These are phyloP conservation scores for Blastocystis sp. DNA, from an alignment of 352 stramenopile genomes.

Conservation along the genomic window DNA sequence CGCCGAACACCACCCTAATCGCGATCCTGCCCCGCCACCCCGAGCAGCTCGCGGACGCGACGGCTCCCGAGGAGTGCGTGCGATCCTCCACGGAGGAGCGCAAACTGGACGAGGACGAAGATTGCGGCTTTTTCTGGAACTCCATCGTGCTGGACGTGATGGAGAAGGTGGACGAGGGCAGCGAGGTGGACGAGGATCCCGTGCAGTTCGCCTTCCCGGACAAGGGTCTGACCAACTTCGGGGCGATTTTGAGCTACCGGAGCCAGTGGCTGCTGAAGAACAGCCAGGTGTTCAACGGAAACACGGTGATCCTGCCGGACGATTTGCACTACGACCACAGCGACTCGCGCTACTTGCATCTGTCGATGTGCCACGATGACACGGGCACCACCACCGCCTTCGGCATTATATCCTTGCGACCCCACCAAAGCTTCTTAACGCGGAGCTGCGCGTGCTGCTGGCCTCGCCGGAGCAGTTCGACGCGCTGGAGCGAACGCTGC, in stretches of 20 bases:
- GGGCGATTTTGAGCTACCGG: neutral
- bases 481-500: neutral
- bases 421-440: neutral
- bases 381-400: constrained; percentile 22
- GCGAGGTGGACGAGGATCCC: neutral
- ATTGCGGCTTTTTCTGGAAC: constrained; percentile 54
- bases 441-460: constrained; percentile 19
- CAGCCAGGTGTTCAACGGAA: constrained; percentile 9
- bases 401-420: constrained; percentile 32
- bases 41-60: neutral
- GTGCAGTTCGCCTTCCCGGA: neutral
- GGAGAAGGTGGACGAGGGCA: constrained; percentile 2
- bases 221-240: neutral
- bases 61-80: neutral
- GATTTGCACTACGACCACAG: constrained; percentile 32
- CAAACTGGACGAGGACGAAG: constrained; percentile 20
- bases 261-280: constrained; percentile 21
- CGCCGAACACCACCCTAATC: constrained; percentile 2
- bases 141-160: constrained; percentile 17
- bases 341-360: constrained; percentile 6
- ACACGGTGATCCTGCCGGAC: constrained; percentile 5
- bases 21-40: constrained; percentile 1
- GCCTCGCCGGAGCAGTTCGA: neutral
- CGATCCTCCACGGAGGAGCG: neutral
- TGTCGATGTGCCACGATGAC: constrained; percentile 40